Base-by-base conservation (phyloP, 1,284 basidiomycete species). In the Cryptococcus wingfieldii region DNA sequence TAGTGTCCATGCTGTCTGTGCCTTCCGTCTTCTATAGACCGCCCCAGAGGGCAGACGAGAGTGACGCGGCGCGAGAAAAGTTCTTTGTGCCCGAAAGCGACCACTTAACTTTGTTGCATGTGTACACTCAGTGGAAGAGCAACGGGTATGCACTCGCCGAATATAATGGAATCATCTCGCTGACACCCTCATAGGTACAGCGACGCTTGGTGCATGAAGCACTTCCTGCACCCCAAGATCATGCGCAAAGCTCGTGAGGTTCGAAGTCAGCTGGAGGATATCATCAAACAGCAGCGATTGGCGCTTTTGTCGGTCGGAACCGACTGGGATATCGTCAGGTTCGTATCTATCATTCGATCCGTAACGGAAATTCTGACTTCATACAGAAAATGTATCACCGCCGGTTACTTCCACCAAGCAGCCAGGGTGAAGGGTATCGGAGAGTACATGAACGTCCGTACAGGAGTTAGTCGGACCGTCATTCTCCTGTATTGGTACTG, bases 401-500 rank as follows among this genome's bases (percentile, higher is more conserved):
- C 94, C 14, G 96, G 95, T 25, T 99, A 98, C 79, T 99, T 99
- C 83, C 96, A 98, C 76, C 96, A 98, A 77, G 94, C 96, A 0
- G 95, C 95, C 9, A 82, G 92, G 62, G 94, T 96, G 42, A 98
- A 98, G 79, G 95, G 95, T 71, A 96, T 98, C 59, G 96, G 95
- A 61, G 96, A 98, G 77, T 98, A 97, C 75, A 90, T 95, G 59
- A 97, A 99, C 75, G 90, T 95, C 65, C 83, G 96, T 44, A 94
- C 95, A n/a, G 96, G 93, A 38, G 78, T 83, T 59, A 68, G 75
- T 72, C 8, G 39, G 31, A 27, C 27, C 25, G 28, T 1, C 13
- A n/a, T 19, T 38, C 64, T 65, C 53, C 52, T 42, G 42, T 16
- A 44, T 39, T 48, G 14, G 9, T 12, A 25, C 34, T 63, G 56